Evolutionary conservation across 75 land plant genomes (phyloP).

Genomic region (Cryptomeria japonica): DNA sequence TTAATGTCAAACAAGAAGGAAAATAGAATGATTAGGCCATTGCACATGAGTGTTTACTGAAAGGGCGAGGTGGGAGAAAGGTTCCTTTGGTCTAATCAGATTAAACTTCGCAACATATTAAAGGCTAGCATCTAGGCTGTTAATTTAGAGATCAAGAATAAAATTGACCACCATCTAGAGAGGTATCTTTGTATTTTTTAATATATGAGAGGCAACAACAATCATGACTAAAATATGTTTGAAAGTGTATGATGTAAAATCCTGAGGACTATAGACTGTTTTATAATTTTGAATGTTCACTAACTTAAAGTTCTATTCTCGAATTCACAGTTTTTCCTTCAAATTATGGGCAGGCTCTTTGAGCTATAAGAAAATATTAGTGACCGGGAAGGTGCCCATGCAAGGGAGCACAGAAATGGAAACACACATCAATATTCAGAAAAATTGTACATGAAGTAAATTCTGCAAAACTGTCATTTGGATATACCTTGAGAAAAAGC

Average conservation of each 20-base stretch:
- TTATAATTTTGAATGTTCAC: not conserved
- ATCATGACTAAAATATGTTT: not conserved
- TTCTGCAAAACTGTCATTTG: not conserved
- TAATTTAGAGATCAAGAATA: not conserved
- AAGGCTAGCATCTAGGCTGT: too few relatives aligned
- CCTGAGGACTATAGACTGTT: not conserved
- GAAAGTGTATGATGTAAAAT: not conserved
- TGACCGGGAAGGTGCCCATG: not conserved
- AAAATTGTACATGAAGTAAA: not conserved
- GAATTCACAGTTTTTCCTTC: not conserved
- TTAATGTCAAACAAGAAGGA: not conserved
- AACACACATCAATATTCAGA: not conserved
- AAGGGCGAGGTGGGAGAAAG: not conserved
- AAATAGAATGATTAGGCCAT: not conserved
- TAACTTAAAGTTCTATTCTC: not conserved
- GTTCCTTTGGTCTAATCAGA: too few relatives aligned
- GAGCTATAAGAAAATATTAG: not conserved
- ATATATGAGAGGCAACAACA: not conserved
- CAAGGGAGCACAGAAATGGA: not conserved
- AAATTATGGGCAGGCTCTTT: not conserved
- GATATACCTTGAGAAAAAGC: not conserved
- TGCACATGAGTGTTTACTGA: not conserved
- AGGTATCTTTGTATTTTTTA: not conserved
- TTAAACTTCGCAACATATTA: too few relatives aligned
- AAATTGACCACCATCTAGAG: not conserved